Conservation (phyloP, 371 early-diverging fungal species). For the Actinomucor elegans region DNA sequence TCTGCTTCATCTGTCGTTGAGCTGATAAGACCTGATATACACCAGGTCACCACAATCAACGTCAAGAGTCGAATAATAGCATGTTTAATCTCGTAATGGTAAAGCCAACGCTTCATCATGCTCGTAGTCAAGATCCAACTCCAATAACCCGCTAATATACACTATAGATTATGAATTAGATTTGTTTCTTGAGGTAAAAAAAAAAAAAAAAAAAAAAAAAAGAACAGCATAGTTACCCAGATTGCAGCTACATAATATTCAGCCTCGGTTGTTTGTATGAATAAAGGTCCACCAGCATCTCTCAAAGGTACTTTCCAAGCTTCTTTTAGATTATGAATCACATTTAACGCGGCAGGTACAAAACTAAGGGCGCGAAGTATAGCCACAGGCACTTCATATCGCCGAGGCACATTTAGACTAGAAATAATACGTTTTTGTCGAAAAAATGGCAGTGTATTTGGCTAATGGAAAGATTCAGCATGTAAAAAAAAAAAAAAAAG, state of each 20-base stretch:
- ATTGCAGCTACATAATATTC: conserved; percentile 60
- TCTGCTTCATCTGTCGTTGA: conserved; percentile 46
- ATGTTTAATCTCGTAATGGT: conserved; percentile 58
- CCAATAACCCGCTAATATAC: conserved; percentile 23
- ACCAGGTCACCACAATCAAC: conserved; percentile 55
- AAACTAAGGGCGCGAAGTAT: conserved; percentile 28
- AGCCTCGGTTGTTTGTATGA: conserved; percentile 46
- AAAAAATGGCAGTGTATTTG: conserved; percentile 21
- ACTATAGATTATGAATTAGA: neutral
- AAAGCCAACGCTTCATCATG: conserved; percentile 63
- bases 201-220: too few relatives aligned
- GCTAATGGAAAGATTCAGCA: too few relatives aligned
- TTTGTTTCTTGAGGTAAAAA: too few relatives aligned
- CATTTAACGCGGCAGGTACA: conserved; percentile 50
- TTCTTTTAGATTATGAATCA: conserved; percentile 38
- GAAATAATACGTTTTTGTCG: conserved; percentile 21
- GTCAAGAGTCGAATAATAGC: conserved; percentile 59
- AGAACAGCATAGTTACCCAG: conserved; percentile 44
- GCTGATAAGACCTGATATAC: conserved; percentile 43
- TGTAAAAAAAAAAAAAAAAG: neutral
- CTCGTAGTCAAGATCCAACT: conserved; percentile 56
- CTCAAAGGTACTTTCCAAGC: conserved; percentile 40
- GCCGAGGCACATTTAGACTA: conserved; percentile 24
- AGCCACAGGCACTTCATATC: conserved; percentile 20
- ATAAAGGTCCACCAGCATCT: conserved; percentile 52